Conservation (phyloP, 73 alveolate genomes). For the Paramecium pentaurelia region DNA sequence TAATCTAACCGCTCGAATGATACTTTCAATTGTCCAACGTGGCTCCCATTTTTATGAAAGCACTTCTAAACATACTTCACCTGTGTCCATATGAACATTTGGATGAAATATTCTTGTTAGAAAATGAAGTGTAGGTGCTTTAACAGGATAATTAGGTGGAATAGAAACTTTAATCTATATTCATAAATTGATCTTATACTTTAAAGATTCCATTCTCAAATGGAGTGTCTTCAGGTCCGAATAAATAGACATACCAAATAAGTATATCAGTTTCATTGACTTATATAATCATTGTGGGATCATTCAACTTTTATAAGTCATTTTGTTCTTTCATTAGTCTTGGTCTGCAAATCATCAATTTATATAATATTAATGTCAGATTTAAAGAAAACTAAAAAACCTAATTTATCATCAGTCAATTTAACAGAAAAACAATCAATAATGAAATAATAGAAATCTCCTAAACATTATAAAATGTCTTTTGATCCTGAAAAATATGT, state of each 20-base stretch:
- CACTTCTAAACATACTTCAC: slow-evolving; percentile 91
- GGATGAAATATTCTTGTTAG: slow-evolving; percentile 94
- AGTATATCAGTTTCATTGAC: background rate
- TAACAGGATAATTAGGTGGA: slow-evolving; percentile 79
- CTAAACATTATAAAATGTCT: background rate
- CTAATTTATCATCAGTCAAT: background rate
- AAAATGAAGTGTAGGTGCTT: slow-evolving; percentile 91
- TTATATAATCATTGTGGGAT: background rate
- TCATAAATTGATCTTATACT: background rate
- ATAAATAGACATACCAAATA: slow-evolving; percentile 18
- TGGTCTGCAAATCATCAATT: background rate
- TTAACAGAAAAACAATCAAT: background rate
- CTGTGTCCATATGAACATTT: slow-evolving; percentile 92
- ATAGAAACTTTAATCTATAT: slow-evolving; percentile 69
- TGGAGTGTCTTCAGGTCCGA: slow-evolving; percentile 12
- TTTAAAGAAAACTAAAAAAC: background rate
- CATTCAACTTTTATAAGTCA: background rate
- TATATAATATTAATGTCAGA: background rate
- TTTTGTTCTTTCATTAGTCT: slow-evolving; percentile 25
- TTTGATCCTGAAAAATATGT: background rate
- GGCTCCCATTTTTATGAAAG: slow-evolving; percentile 94
- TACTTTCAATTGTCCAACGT: slow-evolving; percentile 95
- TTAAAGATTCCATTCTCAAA: slow-evolving; percentile 18
- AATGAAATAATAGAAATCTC: background rate
- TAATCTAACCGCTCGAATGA: slow-evolving; percentile 89